These are phyloP conservation scores for Xylaria intraflava DNA, from an alignment of 495 filamentous ascomycete genomes.

Conservation along the genomic window DNA sequence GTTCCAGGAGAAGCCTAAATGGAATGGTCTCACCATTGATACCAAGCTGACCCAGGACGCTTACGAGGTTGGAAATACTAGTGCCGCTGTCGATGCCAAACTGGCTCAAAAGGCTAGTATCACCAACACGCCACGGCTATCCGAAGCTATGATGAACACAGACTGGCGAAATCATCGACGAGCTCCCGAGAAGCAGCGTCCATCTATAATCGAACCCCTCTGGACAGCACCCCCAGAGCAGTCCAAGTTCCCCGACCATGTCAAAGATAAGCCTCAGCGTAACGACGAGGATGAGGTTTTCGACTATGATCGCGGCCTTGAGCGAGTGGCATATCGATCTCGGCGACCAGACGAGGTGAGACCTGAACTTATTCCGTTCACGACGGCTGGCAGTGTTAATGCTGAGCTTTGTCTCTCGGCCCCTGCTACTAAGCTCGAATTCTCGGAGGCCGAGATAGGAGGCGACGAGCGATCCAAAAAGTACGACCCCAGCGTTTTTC, in stretches of 20 bases:
- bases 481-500: constrained; percentile 4
- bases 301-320: constrained; percentile 2
- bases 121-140: background rate
- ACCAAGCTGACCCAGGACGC: background rate
- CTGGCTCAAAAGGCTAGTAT: background rate
- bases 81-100: background rate
- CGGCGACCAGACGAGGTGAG: background rate
- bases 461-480: constrained; percentile 2
- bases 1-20: background rate
- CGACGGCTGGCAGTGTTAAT: background rate
- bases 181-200: background rate
- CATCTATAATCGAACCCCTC: background rate
- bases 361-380: constrained; percentile 7
- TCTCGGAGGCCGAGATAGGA: background rate
- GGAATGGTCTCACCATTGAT: background rate
- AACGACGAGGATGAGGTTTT: background rate
- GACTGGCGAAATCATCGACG: constrained; percentile 9
- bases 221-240: constrained; percentile 5
- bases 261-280: background rate
- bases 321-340: constrained; percentile 7
- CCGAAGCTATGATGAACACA: constrained; percentile 12
- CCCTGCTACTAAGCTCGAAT: constrained; percentile 12
- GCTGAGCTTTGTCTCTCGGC: constrained; percentile 9
- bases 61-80: background rate
- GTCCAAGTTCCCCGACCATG: background rate